Base-by-base conservation (phyloP, 495 filamentous ascomycete genomes). In the Talaromyces trachyspermus region DNA sequence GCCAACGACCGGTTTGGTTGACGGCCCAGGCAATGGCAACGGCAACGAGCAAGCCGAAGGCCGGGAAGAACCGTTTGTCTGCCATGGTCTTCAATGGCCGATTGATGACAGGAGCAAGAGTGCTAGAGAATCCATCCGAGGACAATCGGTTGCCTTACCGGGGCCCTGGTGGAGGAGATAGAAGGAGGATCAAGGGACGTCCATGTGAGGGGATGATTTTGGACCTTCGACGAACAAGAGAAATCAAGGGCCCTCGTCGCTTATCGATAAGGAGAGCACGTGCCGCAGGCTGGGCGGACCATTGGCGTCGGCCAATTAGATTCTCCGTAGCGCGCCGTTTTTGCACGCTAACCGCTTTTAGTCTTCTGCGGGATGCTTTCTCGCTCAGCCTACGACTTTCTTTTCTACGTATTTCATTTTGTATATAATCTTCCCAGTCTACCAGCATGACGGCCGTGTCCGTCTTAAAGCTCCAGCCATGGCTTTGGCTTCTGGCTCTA, bases 191-290 rank as follows among this genome's bases (percentile, higher is more conserved):
- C n/a, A n/a, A n/a, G n/a, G n/a, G n/a, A n/a, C n/a, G n/a, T n/a
- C n/a, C n/a, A n/a, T n/a, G n/a, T n/a, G n/a, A n/a, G n/a, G n/a
- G n/a, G n/a, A n/a, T n/a, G n/a, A n/a, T n/a, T n/a, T n/a, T n/a
- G n/a, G n/a, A n/a, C n/a, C n/a, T n/a, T n/a, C n/a, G n/a, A n/a
- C n/a, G n/a, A n/a, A n/a, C n/a, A n/a, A n/a, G n/a, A 19, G 35
- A 18, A n/a, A 8, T 22, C 17, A 38, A 22, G 33, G 17, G 18
- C 4, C 1, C 5, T 5, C 14, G 15, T n/a, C 22, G 18, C 35
- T 37, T 37, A 22, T 22, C 35, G 35, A 38, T 38, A 38, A 38
- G 35, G n/a, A n/a, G n/a, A n/a, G 35, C 35, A 38, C 35, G 35
- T 38, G 35, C 35, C 35, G 10, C 35, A 19, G 35, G 10, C 18